Evolutionary conservation across 108 stramenopile genomes (phyloP).

Genomic region (Aurantiochytrium sp.): DNA sequence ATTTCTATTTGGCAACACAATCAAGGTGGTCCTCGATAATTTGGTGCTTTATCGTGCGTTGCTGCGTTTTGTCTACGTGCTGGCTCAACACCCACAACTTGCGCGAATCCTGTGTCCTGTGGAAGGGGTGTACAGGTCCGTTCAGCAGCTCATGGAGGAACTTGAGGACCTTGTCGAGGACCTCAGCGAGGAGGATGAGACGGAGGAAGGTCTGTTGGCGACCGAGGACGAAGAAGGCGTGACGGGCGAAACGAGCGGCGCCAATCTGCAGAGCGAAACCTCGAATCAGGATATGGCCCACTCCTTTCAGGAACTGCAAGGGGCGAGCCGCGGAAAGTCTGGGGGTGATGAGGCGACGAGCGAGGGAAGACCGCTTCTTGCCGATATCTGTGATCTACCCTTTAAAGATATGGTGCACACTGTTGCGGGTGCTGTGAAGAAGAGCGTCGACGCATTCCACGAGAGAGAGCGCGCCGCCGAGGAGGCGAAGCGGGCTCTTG

Average conservation of each 20-base stretch:
- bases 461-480: not conserved
- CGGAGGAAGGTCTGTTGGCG: not conserved
- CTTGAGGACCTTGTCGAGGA: constrained; percentile 10
- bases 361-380: not conserved
- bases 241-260: no score
- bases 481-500: not conserved
- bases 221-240: no score
- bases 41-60: not conserved
- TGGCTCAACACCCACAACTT: not conserved
- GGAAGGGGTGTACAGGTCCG: not conserved
- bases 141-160: not conserved
- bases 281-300: no score
- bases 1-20: not conserved
- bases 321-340: no score
- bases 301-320: no score
- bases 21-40: not conserved
- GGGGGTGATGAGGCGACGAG: no score
- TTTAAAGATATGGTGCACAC: not conserved
- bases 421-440: not conserved
- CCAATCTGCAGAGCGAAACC: no score
- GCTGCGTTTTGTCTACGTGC: not conserved
- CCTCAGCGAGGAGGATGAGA: not conserved
- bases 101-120: not conserved
- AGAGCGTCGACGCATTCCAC: not conserved
- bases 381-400: not conserved